Conservation (phyloP, 257 asterid species). For the Gardenia jasminoides region DNA sequence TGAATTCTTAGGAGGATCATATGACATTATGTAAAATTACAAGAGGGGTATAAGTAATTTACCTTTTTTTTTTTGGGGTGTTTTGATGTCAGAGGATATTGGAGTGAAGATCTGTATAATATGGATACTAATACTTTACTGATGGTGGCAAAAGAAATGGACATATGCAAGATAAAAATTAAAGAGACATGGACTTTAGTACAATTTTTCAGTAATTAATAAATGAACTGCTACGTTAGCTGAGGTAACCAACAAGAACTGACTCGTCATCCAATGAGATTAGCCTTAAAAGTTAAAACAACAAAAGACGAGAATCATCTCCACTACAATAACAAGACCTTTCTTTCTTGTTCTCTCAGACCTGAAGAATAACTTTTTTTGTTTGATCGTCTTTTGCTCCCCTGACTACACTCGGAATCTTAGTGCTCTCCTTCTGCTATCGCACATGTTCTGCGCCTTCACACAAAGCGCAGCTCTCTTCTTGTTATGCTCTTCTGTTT, state of each 20-base stretch:
- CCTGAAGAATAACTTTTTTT: background rate
- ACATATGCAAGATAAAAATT: too few relatives aligned
- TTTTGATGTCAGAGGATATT: too few relatives aligned
- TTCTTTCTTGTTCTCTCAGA: background rate
- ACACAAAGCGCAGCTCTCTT: background rate
- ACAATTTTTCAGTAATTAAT: too few relatives aligned
- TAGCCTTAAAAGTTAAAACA: background rate
- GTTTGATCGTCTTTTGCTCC: background rate
- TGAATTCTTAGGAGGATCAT: too few relatives aligned
- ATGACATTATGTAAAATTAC: too few relatives aligned
- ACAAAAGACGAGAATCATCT: background rate
- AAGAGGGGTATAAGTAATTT: too few relatives aligned
- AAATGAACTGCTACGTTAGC: background rate
- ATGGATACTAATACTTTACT: too few relatives aligned
- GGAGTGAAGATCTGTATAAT: too few relatives aligned
- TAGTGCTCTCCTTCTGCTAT: conserved; percentile 5
- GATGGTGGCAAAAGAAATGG: too few relatives aligned
- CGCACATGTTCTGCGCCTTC: background rate
- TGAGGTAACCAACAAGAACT: background rate
- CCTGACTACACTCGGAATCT: background rate
- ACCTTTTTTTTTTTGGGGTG: too few relatives aligned
- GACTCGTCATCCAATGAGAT: background rate
- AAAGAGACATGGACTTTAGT: too few relatives aligned
- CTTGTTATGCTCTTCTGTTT: background rate
- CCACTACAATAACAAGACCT: background rate